Evolutionary conservation across 352 stramenopile species (phyloP), one percentile per base, ranked within the genome.

Genomic region (Phytophthora agathidicida): DNA sequence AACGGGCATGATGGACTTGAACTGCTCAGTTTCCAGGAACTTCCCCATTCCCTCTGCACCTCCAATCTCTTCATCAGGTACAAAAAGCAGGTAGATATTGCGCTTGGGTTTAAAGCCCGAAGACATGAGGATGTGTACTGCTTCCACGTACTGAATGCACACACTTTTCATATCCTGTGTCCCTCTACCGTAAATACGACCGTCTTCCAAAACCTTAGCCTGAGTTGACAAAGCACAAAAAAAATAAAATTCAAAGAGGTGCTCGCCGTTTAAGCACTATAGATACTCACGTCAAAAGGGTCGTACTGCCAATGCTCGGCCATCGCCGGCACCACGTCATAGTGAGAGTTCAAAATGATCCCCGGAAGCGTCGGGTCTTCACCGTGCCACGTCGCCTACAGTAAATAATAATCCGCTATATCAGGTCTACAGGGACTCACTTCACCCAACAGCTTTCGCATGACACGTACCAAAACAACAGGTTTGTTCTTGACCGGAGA

Each of bases 101-200:
- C 96, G 83, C 44, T 84, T 81, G 4, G 94, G 94, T 30, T 77
- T 60, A 58, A 94, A 97, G 0, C 73, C 77, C 17, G 72, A 48
- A 14, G 71, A 24, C 30, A 80, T 89, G 13, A 98, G 64, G 7
- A 74, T 68, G 7, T 84, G 65, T 16, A 99, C 73, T 1, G 93
- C 91, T 51, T 98, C 87, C 14, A 98, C 84, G 61, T 99, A 99
- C 66, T 99, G 96, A 30, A 98, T 84, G 49, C 88, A 96, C 3
- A 99, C 96, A 69, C 89, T 96, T 66, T 98, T 99, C 96, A 99
- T 99, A 68, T 99, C 96, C 66, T 99, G 96, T 7, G 96, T 66
- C 5, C 96, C 96, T 49, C 94, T 84, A 33, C 92, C 95, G 69
- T 98, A 98, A 56, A 99, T 97, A 35, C 81, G 86, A 3, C 88